Percentiles rank a stretch among this genome's conserved stretches.
Evolutionary conservation across 306 rosid species (phyloP).

Genomic region (Betula pendula): DNA sequence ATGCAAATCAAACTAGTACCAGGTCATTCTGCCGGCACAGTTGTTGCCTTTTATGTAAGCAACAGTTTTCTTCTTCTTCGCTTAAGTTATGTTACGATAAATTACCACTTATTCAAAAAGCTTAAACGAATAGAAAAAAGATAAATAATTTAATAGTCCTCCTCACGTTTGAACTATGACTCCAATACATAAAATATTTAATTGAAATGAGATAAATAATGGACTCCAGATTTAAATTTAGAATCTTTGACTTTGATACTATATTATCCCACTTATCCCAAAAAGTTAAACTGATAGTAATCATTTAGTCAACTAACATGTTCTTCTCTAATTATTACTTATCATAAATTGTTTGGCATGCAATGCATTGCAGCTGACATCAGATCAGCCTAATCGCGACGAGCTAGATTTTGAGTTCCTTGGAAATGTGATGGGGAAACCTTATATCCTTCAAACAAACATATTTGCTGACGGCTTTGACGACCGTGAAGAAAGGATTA

Average conservation of each 20-base stretch:
- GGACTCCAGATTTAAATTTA: too few relatives aligned
- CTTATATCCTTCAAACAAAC: slow-evolving; percentile 81
- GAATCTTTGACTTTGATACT: too few relatives aligned
- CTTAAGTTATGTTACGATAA: too few relatives aligned
- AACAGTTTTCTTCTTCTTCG: background rate
- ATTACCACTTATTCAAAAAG: too few relatives aligned
- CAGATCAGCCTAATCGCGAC: slow-evolving; percentile 87
- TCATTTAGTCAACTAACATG: too few relatives aligned
- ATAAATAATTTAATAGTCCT: too few relatives aligned
- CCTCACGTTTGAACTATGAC: too few relatives aligned
- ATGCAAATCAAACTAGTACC: slow-evolving; percentile 89
- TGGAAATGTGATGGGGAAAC: slow-evolving; percentile 74
- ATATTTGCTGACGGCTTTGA: slow-evolving; percentile 70
- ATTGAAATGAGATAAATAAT: too few relatives aligned
- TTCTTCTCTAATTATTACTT: slow-evolving; percentile 4
- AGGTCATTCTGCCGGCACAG: slow-evolving; percentile 91
- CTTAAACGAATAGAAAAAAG: too few relatives aligned
- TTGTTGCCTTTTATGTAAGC: slow-evolving; percentile 81
- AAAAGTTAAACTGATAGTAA: too few relatives aligned
- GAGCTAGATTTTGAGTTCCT: slow-evolving; percentile 91
- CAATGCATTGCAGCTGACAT: slow-evolving; percentile 57
- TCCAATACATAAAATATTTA: too few relatives aligned
- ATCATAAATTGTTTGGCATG: background rate
- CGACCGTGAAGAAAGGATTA: slow-evolving; percentile 83
- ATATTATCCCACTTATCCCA: too few relatives aligned